Percentiles rank a stretch among this genome's conserved stretches.
Evolutionary conservation across 805 yeast genomes (phyloP).

Genomic region (Saccharomyces paradoxus): DNA sequence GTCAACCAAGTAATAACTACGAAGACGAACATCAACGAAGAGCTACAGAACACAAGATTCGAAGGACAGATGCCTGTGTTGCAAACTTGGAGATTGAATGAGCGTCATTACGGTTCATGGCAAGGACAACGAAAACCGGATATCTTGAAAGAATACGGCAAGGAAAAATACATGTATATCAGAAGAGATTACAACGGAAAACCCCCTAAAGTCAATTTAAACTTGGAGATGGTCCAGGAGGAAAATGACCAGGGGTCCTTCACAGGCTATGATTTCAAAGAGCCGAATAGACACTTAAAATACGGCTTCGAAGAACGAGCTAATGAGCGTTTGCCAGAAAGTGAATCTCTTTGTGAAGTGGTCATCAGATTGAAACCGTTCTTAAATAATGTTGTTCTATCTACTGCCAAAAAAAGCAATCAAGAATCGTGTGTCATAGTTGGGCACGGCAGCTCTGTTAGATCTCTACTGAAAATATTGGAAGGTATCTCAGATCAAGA

Average conservation of each 20-base stretch:
- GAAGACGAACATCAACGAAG: conserved; percentile 5
- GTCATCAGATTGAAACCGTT: conserved; percentile 58
- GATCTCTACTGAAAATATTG: conserved; percentile 64
- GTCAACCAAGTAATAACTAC: conserved; percentile 13
- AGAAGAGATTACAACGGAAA: conserved; percentile 72
- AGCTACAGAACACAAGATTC: conserved; percentile 4
- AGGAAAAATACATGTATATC: conserved; percentile 66
- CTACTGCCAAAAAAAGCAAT: conserved; percentile 36
- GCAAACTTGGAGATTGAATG: conserved; percentile 74
- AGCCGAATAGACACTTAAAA: conserved; percentile 30
- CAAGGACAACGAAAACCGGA: conserved; percentile 72
- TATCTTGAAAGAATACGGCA: conserved; percentile 57
- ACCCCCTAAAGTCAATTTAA: conserved; percentile 43
- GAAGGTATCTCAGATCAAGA: conserved; percentile 58
- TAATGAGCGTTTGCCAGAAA: conserved; percentile 46
- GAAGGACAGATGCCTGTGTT: conserved; percentile 33
- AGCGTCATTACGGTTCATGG: conserved; percentile 76
- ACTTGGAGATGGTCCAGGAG: conserved; percentile 35
- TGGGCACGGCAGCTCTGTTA: conserved; percentile 76
- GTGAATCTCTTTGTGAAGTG: conserved; percentile 71
- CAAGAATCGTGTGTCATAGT: conserved; percentile 58
- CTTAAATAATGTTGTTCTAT: conserved; percentile 41
- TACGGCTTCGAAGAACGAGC: conserved; percentile 32
- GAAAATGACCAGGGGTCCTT: conserved; percentile 23
- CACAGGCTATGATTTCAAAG: conserved; percentile 31